These are phyloP conservation scores for Leucogyrophana mollusca DNA, from an alignment of 768 basidiomycete genomes.

Conservation along the genomic window DNA sequence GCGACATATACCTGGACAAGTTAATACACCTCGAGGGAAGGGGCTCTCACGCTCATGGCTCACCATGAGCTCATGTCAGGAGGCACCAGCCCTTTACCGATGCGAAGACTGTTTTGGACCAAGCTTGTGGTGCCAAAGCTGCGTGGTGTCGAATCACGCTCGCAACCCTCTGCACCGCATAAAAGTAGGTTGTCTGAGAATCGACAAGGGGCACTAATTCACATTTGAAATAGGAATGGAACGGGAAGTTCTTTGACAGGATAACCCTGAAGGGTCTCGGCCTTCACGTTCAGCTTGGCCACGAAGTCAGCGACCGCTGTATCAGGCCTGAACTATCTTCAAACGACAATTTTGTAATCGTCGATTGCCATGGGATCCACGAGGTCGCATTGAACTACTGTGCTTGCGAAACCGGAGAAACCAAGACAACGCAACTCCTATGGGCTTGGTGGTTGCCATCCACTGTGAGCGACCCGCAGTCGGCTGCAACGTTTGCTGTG, in stretches of 20 bases:
- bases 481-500: slow-evolving; percentile 28
- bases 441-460: slow-evolving; percentile 29
- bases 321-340: not conserved
- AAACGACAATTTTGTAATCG: slow-evolving; percentile 22
- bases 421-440: slow-evolving; percentile 26
- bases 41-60: too few relatives aligned
- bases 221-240: slow-evolving; percentile 10
- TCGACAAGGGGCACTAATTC: too few relatives aligned
- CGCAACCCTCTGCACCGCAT: too few relatives aligned
- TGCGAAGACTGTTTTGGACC: too few relatives aligned
- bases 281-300: slow-evolving; percentile 19
- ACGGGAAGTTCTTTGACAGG: slow-evolving; percentile 11
- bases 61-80: too few relatives aligned
- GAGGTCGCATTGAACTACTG: slow-evolving; percentile 25
- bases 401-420: slow-evolving; percentile 22
- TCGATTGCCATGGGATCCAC: slow-evolving; percentile 24
- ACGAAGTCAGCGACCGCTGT: slow-evolving; percentile 12
- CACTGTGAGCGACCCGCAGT: slow-evolving; percentile 23
- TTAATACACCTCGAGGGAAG: too few relatives aligned
- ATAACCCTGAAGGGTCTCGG: slow-evolving; percentile 14
- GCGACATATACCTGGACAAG: too few relatives aligned
- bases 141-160: too few relatives aligned
- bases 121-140: too few relatives aligned
- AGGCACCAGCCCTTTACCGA: too few relatives aligned
- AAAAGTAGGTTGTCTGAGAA: too few relatives aligned